Base-by-base conservation (phyloP, 805 yeast species). In the Clavispora fructus region DNA sequence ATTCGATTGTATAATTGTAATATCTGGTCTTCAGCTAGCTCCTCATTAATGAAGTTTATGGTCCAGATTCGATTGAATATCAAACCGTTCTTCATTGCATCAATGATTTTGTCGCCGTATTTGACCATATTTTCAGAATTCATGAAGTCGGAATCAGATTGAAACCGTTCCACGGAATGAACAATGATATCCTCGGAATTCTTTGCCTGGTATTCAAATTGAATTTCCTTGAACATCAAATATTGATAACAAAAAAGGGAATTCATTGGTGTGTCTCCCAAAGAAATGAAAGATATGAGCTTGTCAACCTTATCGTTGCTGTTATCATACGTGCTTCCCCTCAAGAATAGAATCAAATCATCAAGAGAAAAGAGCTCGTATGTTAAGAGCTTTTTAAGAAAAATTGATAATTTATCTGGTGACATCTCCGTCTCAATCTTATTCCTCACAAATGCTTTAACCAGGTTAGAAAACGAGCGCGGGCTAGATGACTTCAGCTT, bases 21-120 rank as follows among this genome's bases (percentile, higher is more conserved):
- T 9, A 57, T 43, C 26, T 57, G 55, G 2, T 57, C 55, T 26
- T 40, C 50, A 4, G 50, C 35, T 6, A 63, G 45, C 13, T 53
- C 53, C 7, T 45, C 30, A 14, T 52, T 45, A 4, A 67, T 35
- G 27, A 53, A 57, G 28, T 62, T 63, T 51, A 61, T 53, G 8
- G 62, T 40, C 11, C 52, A 35, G 35, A 56, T 56, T 9, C 69
- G 43, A 41, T 57, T 46, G 9, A 44, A 40, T 4, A 62, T 47
- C 23, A 59, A 40, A 29, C 45, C 43, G 10, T 49, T 45, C 11
- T 46, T 48, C 7, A 61, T 43, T 33, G 50, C 51, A 17, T 38
- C 29, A 19, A 54, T 41, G 1, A 57, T 48, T 10, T 44, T 41
- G 25, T 43, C 35, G 9, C 44, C 31, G 43, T 51, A 44, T 12